A percentile compares a stretch with the other conserved stretches of the same genome.
phyloP scores from a whole-genome alignment of 176 grass and related monocot genomes.

The Saccharum officinarum region DNA sequence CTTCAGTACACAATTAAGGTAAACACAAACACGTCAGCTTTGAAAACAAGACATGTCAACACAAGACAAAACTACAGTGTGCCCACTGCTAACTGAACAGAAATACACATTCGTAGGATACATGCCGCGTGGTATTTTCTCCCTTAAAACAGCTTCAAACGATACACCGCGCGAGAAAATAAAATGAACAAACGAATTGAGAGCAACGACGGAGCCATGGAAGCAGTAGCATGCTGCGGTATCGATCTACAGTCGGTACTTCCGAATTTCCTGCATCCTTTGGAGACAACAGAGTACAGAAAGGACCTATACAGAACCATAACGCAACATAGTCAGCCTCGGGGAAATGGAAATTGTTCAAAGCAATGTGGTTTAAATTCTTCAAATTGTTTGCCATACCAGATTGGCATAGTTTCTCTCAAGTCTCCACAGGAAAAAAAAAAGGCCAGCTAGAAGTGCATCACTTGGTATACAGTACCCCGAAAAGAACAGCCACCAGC shows the following conservation, averaged over 20 bases:
- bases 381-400: not conserved
- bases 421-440: not conserved
- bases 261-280: not conserved
- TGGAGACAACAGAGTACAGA: not conserved
- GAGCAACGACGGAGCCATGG: not conserved
- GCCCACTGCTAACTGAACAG: not conserved
- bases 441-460: not conserved
- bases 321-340: not conserved
- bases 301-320: slow-evolving; percentile 2
- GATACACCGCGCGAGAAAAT: not conserved
- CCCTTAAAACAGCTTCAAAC: not conserved
- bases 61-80: not conserved
- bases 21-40: not conserved
- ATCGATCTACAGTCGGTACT: not conserved
- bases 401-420: not conserved
- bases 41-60: not conserved
- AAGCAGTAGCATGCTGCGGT: not conserved
- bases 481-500: slow-evolving; percentile 64
- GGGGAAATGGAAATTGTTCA: not conserved
- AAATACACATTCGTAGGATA: not conserved
- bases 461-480: slow-evolving; percentile 52
- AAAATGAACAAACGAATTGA: slow-evolving; percentile 18
- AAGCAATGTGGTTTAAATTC: not conserved
- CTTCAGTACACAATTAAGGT: not conserved
- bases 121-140: not conserved